Percentiles rank a stretch among this genome's conserved stretches.
phyloP scores from a whole-genome alignment of 2,329 filamentous ascomycete genomes.

The Graphilbum sp. region DNA sequence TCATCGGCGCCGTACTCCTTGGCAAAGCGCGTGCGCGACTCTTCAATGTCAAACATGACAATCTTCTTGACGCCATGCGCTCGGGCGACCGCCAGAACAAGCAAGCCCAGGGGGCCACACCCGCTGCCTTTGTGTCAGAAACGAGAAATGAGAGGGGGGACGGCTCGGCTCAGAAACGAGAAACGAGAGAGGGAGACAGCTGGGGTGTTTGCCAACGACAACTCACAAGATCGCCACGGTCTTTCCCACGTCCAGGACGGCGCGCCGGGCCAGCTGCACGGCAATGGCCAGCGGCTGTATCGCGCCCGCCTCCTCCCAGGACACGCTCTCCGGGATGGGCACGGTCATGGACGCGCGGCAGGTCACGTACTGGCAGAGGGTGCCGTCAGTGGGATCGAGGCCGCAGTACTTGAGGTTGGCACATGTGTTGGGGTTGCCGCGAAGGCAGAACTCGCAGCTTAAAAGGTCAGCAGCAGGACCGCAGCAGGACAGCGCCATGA shows the following conservation, averaged over 20 bases:
- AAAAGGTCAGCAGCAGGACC: no score
- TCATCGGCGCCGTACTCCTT: slow-evolving; percentile 11
- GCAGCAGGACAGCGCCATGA: no score
- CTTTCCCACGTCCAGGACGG: slow-evolving; percentile 13
- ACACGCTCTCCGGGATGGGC: slow-evolving; percentile 42
- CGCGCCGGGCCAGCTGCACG: slow-evolving; percentile 42
- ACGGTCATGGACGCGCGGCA: slow-evolving; percentile 40
- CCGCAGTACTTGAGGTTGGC: slow-evolving; percentile 49
- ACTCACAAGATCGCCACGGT: slow-evolving; percentile 15
- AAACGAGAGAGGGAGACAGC: not conserved
- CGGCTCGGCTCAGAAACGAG: not conserved
- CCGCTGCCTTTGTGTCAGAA: slow-evolving; percentile 7
- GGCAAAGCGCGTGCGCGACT: slow-evolving; percentile 12
- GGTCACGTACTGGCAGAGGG: slow-evolving; percentile 45
- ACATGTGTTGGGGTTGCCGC: slow-evolving; percentile 50
- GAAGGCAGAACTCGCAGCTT: slow-evolving; percentile 22
- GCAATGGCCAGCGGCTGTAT: slow-evolving; percentile 48
- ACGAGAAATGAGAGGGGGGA: no score
- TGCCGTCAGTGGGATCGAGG: slow-evolving; percentile 51
- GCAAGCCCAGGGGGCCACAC: slow-evolving; percentile 14
- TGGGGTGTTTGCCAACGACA: not conserved
- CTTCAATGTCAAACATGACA: slow-evolving; percentile 15
- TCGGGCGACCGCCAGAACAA: slow-evolving; percentile 13
- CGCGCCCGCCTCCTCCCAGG: slow-evolving; percentile 46
- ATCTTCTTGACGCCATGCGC: slow-evolving; percentile 14